Conservation (phyloP, 2,329 filamentous ascomycete species). For the Aspergillus sp. region DNA sequence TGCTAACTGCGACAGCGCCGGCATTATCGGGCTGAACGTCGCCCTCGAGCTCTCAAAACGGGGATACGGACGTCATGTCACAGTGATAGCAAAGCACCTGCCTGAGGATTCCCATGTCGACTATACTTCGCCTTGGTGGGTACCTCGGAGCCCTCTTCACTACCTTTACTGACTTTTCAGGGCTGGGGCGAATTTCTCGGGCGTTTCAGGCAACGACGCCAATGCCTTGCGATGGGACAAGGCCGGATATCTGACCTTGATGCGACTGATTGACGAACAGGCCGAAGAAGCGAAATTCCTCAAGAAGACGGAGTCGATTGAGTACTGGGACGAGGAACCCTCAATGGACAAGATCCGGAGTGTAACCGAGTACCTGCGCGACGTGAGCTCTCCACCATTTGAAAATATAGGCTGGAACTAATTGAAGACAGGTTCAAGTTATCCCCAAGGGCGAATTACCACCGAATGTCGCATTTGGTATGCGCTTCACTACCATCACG, state of each 20-base stretch:
- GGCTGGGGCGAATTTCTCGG: slow-evolving; percentile 49
- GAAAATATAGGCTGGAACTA: background rate
- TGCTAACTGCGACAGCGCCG: background rate
- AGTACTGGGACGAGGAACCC: slow-evolving; percentile 45
- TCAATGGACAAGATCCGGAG: slow-evolving; percentile 42
- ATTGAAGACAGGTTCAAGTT: background rate
- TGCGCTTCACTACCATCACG: slow-evolving; percentile 39
- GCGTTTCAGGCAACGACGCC: slow-evolving; percentile 43
- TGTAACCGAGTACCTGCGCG: slow-evolving; percentile 44
- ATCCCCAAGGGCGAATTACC: background rate
- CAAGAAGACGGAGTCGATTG: slow-evolving; percentile 38
- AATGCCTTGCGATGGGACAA: slow-evolving; percentile 47
- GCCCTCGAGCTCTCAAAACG: slow-evolving; percentile 11
- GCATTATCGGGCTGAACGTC: slow-evolving; percentile 13
- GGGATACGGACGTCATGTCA: slow-evolving; percentile 19
- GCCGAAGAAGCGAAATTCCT: slow-evolving; percentile 35
- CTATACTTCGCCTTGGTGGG: slow-evolving; percentile 46
- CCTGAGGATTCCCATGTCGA: slow-evolving; percentile 41
- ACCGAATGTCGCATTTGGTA: slow-evolving; percentile 34
- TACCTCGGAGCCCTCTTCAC: background rate
- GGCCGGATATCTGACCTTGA: slow-evolving; percentile 33
- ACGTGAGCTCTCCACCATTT: background rate
- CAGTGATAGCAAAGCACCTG: slow-evolving; percentile 43
- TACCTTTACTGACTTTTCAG: slow-evolving; percentile 12
- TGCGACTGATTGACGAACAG: slow-evolving; percentile 39